phyloP scores from a whole-genome alignment of 2,329 filamentous ascomycete genomes.

The Diplocarpon rosae region DNA sequence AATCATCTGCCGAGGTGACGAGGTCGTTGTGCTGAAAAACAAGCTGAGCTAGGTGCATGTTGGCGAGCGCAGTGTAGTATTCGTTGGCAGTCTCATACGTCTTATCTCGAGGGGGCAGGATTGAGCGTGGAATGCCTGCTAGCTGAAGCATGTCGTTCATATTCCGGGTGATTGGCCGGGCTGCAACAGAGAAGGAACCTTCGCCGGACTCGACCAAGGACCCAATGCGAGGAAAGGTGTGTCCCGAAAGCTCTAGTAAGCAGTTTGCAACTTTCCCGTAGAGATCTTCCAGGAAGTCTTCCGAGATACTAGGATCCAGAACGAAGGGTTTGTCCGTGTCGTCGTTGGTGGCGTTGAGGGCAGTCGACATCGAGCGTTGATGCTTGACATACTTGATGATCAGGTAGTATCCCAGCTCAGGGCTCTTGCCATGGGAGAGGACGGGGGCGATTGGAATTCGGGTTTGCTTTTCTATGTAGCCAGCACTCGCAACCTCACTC shows the following conservation, averaged over 20 bases:
- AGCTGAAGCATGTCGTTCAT: slow-evolving; percentile 17
- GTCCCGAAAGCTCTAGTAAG: slow-evolving; percentile 13
- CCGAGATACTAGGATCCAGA: slow-evolving; percentile 21
- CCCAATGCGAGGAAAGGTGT: slow-evolving; percentile 13
- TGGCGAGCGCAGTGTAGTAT: slow-evolving; percentile 13
- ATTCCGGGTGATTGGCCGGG: slow-evolving; percentile 13
- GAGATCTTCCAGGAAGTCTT: slow-evolving; percentile 6
- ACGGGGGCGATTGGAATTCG: slow-evolving; percentile 7
- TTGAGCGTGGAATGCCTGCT: slow-evolving; percentile 10
- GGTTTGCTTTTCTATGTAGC: slow-evolving; percentile 10
- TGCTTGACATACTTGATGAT: slow-evolving; percentile 10
- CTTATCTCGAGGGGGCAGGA: slow-evolving; percentile 7
- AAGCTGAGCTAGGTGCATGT: slow-evolving; percentile 31
- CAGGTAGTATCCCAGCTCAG: slow-evolving; percentile 9
- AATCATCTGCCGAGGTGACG: slow-evolving; percentile 30
- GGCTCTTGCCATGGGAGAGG: slow-evolving; percentile 6
- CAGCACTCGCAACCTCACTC: slow-evolving; percentile 5
- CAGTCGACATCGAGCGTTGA: slow-evolving; percentile 2
- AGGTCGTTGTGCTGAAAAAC: slow-evolving; percentile 33
- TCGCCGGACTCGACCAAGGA: slow-evolving; percentile 8
- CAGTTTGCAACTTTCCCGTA: slow-evolving; percentile 12
- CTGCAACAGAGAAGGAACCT: slow-evolving; percentile 7
- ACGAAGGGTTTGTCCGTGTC: slow-evolving; percentile 21
- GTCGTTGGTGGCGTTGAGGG: slow-evolving; percentile 10
- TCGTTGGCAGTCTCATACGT: slow-evolving; percentile 9